These are phyloP conservation scores for Melastoma candidum DNA, from an alignment of 441 rosid genomes.

Conservation along the genomic window DNA sequence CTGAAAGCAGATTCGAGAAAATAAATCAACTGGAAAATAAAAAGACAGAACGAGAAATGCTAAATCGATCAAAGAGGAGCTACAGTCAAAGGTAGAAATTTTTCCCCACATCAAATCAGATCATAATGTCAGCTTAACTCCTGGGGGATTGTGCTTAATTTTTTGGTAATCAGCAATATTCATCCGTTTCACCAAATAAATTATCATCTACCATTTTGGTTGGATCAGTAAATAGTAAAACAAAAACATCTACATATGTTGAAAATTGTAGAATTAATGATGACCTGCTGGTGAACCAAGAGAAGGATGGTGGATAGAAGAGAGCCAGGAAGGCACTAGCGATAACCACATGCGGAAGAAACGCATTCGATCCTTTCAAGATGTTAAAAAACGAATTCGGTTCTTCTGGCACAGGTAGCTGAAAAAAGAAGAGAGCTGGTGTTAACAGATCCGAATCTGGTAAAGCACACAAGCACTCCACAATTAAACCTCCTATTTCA, in stretches of 20 bases:
- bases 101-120: not conserved
- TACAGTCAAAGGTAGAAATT: constrained; percentile 1
- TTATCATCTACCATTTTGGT: too few species aligned
- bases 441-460: not conserved
- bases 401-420: constrained; percentile 4
- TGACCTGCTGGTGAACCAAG: constrained; percentile 89
- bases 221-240: not conserved
- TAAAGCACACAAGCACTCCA: not conserved
- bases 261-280: not conserved
- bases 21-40: not conserved
- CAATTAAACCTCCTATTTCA: not conserved
- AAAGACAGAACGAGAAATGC: too few species aligned
- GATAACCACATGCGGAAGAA: constrained; percentile 75
- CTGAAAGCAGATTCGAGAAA: constrained; percentile 27
- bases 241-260: not conserved
- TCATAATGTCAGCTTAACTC: not conserved
- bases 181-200: not conserved
- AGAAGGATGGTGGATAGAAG: constrained; percentile 77
- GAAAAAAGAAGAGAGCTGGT: constrained; percentile 2
- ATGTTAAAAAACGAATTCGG: constrained; percentile 31
- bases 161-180: too few species aligned
- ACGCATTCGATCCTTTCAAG: constrained; percentile 60
- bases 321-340: constrained; percentile 89
- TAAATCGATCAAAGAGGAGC: constrained; percentile 4
- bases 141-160: not conserved